Base-by-base conservation (phyloP, 1,139 yeast species). In the Petasospora rhodanensis region DNA sequence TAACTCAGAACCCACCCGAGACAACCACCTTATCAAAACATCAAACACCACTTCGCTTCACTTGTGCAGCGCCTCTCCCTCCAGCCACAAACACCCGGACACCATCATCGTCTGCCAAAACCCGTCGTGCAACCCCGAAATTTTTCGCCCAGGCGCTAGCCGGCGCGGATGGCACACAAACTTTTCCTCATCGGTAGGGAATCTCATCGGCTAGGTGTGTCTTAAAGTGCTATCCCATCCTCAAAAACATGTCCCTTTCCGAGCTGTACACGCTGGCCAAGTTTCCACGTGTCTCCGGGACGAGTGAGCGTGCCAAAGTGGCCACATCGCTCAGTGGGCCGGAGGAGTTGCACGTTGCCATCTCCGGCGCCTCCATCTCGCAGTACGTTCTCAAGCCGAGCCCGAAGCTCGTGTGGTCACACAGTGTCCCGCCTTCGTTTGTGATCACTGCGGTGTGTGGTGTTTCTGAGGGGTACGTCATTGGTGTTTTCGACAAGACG, bases 341-440 rank as follows among this genome's bases (percentile, higher is more conserved):
- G 2, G 58, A 62, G 26, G 56, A 45, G 23, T 42, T 63, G 2
- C 56, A 78, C 49, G 58, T 85, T 24, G 94, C 87, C 28, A 70
- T 85, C 23, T 79, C 93, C 17, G 86, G 84, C 39, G 81, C 91
- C 27, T 76, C 82, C 35, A 67, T 87, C 32, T 76, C 85, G 13
- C 74, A 79, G 38, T 82, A 79, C 52, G 64, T 82, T 21, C 69
- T 84, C 33, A 76, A 75, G 47, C 96, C 96, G 22, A 76, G 93
- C 10, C 95, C 95, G 11, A 81, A 76, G 51, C 62, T 84, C 47
- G 62, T 76, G 26, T 82, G 91, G 82, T 76, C 86, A 1, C 70
- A 73, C 51, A 75, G 89, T 5, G 65, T 83, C 23, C 72, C 86
- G 4, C 91, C 91, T 5, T 66, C 72, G 10, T 66, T 75, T 17